Percentiles rank a stretch among this genome's conserved stretches.
Conservation (phyloP, 1,284 basidiomycete species). For the Malassezia obtusa region DNA sequence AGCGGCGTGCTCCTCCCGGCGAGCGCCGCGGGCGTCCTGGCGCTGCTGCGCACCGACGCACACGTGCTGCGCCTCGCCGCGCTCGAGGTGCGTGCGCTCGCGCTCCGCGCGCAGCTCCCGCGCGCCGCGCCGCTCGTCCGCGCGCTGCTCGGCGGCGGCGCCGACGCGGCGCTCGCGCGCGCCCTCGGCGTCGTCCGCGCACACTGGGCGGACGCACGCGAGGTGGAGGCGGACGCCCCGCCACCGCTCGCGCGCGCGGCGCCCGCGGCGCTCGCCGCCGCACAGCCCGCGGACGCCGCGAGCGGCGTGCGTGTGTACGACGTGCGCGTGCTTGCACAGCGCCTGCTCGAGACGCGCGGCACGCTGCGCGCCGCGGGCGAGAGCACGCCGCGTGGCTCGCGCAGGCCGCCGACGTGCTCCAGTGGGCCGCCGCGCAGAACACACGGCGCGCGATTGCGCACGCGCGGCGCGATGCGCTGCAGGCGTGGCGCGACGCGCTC, state of each 20-base stretch:
- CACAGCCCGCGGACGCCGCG: conserved; percentile 58
- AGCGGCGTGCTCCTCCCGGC: conserved; percentile 60
- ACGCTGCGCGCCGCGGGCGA: background rate
- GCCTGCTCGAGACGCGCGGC: conserved; percentile 24
- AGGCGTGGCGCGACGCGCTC: conserved; percentile 39
- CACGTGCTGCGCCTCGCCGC: conserved; percentile 78
- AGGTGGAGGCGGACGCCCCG: conserved; percentile 50
- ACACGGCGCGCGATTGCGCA: conserved; percentile 32
- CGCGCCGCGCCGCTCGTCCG: conserved; percentile 39
- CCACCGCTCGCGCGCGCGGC: conserved; percentile 55
- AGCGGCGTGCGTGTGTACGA: conserved; percentile 63
- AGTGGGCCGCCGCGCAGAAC: conserved; percentile 38
- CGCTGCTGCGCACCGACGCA: conserved; percentile 72
- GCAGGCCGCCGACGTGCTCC: conserved; percentile 31
- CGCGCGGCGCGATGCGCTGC: conserved; percentile 28
- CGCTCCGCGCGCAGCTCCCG: conserved; percentile 56
- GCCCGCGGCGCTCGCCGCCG: conserved; percentile 61
- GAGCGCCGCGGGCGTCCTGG: conserved; percentile 62
- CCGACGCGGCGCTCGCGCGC: conserved; percentile 64
- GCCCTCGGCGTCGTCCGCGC: background rate
- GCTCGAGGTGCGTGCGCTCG: conserved; percentile 77
- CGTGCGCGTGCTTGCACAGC: conserved; percentile 57
- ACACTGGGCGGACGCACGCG: conserved; percentile 66
- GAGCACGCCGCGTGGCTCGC: conserved; percentile 25
- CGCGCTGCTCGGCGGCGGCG: conserved; percentile 30